These are phyloP conservation scores for Gaultheria prostrata DNA, from an alignment of 148 eudicot genomes.

Conservation along the genomic window DNA sequence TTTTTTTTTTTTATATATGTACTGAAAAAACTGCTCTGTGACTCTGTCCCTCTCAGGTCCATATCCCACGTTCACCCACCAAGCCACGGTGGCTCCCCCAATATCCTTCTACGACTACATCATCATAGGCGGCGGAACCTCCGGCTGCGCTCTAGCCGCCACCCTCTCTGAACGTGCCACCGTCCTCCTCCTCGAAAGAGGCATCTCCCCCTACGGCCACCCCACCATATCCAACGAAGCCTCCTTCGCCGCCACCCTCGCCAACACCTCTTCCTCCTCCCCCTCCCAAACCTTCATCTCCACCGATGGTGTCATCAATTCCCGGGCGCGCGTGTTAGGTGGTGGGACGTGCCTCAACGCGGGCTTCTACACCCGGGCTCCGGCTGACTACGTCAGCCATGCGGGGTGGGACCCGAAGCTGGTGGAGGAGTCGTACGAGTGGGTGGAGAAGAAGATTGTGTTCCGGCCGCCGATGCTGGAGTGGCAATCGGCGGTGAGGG, in stretches of 20 bases:
- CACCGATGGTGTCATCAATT: slow-evolving; percentile 78
- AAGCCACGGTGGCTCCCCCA: slow-evolving; percentile 59
- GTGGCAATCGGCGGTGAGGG: slow-evolving; percentile 71
- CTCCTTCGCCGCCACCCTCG: slow-evolving; percentile 36
- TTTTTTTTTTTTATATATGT: neutral
- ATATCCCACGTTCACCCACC: slow-evolving; percentile 45
- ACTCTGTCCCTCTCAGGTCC: slow-evolving; percentile 44
- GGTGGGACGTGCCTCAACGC: slow-evolving; percentile 83
- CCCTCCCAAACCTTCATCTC: slow-evolving; percentile 75
- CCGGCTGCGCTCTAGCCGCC: slow-evolving; percentile 77
- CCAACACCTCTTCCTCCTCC: slow-evolving; percentile 47
- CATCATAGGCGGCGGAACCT: slow-evolving; percentile 84
- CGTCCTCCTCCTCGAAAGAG: slow-evolving; percentile 71
- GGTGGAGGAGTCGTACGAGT: slow-evolving; percentile 67
- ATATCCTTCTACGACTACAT: slow-evolving; percentile 63
- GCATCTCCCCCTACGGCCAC: slow-evolving; percentile 64
- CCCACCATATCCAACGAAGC: slow-evolving; percentile 44
- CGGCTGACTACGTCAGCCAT: slow-evolving; percentile 29
- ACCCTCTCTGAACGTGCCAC: slow-evolving; percentile 58
- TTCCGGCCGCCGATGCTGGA: slow-evolving; percentile 49
- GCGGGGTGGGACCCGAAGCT: slow-evolving; percentile 56
- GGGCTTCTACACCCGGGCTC: slow-evolving; percentile 77
- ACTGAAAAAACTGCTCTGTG: neutral
- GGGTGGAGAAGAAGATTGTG: slow-evolving; percentile 76
- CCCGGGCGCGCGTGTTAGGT: slow-evolving; percentile 71